phyloP scores from a whole-genome alignment of 1,284 basidiomycete species.

The Volvariella volvacea region DNA sequence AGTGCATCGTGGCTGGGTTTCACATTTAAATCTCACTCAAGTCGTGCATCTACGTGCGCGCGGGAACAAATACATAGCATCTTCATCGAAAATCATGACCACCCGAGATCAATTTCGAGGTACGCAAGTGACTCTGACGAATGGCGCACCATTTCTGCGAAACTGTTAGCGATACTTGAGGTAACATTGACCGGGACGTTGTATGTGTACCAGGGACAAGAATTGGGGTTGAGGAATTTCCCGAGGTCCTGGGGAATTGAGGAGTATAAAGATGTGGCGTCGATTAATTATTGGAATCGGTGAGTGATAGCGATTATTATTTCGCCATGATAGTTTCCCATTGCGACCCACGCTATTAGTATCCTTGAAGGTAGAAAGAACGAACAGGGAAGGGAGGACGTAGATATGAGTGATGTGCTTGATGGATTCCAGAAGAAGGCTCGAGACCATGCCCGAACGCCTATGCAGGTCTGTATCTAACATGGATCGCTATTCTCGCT shows the following conservation, averaged over 20 bases:
- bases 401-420: slow-evolving; percentile 53
- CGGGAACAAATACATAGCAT: slow-evolving; percentile 24
- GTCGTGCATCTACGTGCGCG: slow-evolving; percentile 2
- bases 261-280: slow-evolving; percentile 65
- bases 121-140: slow-evolving; percentile 55
- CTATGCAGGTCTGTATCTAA: slow-evolving; percentile 67
- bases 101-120: slow-evolving; percentile 55
- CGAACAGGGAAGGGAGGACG: slow-evolving; percentile 29
- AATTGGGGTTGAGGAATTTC: slow-evolving; percentile 66
- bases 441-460: slow-evolving; percentile 65
- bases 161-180: slow-evolving; percentile 59
- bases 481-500: slow-evolving; percentile 9
- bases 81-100: slow-evolving; percentile 67
- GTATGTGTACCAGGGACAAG: slow-evolving; percentile 72
- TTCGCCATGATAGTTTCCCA: not conserved
- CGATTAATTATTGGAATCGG: slow-evolving; percentile 40
- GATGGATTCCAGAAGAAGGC: slow-evolving; percentile 55
- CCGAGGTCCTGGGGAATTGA: slow-evolving; percentile 62
- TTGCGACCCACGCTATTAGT: slow-evolving; percentile 15
- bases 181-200: slow-evolving; percentile 59
- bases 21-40: not conserved
- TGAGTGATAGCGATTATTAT: slow-evolving; percentile 9
- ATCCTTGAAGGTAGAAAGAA: slow-evolving; percentile 31
- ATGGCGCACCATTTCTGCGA: slow-evolving; percentile 51
- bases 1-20: slow-evolving; percentile 15